Percentiles rank a stretch among this genome's conserved stretches.
Conservation (phyloP, 805 yeast species). For the Cephaloascus albidus region DNA sequence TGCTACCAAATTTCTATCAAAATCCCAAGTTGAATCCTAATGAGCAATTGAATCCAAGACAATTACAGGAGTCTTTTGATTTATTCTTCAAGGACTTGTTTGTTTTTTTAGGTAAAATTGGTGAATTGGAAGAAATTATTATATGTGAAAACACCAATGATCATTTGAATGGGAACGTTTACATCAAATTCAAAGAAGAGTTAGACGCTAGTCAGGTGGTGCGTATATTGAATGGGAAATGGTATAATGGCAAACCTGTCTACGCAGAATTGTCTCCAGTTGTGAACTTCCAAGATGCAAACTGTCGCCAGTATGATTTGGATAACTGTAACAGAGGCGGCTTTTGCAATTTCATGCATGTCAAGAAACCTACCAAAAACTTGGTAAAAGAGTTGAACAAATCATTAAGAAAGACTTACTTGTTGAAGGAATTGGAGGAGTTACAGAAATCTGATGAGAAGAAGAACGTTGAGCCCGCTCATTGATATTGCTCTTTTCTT, state of each 20-base stretch:
- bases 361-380: conserved; percentile 41
- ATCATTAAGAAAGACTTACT: conserved; percentile 23
- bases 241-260: conserved; percentile 77
- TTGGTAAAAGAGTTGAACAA: conserved; percentile 29
- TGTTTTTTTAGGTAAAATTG: conserved; percentile 42
- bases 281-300: conserved; percentile 55
- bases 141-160: conserved; percentile 79
- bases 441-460: conserved; percentile 1
- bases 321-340: conserved; percentile 69
- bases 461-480: too few relatives aligned
- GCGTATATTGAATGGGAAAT: conserved; percentile 58
- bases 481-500: too few relatives aligned
- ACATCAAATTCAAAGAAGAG: conserved; percentile 48
- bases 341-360: conserved; percentile 82
- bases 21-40: conserved; percentile 41
- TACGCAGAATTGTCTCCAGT: conserved; percentile 77
- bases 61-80: conserved; percentile 41
- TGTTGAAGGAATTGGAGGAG: conserved; percentile 8
- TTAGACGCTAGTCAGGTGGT: conserved; percentile 54
- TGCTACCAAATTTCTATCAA: conserved; percentile 55
- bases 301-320: conserved; percentile 64
- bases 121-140: conserved; percentile 48
- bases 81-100: conserved; percentile 66
- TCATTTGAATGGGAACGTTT: conserved; percentile 82
- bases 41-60: conserved; percentile 22